Conservation (phyloP, 768 basidiomycete species). For the Tulasnella sp. region DNA sequence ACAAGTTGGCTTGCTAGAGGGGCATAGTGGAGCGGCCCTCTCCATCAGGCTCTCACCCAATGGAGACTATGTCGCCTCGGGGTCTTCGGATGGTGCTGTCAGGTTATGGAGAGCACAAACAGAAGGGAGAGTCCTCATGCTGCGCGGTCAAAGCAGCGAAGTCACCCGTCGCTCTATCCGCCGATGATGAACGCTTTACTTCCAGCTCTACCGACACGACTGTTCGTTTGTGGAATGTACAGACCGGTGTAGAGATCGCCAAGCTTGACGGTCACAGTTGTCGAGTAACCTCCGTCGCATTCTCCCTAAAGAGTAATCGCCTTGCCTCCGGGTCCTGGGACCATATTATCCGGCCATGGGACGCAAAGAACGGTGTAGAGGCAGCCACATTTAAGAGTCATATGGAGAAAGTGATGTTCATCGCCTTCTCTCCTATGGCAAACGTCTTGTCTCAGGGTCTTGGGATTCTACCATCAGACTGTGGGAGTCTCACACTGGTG, state of each 20-base stretch:
- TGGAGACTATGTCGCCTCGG: no score
- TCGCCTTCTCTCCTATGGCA: not conserved
- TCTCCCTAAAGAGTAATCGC: not conserved
- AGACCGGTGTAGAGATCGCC: not conserved
- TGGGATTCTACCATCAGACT: not conserved
- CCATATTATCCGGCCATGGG: not conserved
- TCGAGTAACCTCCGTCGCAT: not conserved
- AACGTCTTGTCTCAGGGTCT: not conserved
- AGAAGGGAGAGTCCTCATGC: no score
- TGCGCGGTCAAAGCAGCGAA: no score
- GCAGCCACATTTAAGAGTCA: not conserved
- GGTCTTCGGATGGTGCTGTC: no score
- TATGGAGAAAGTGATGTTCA: not conserved
- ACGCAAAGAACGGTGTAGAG: not conserved
- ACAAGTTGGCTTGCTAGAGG: no score
- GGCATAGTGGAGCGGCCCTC: no score
- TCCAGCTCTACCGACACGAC: conserved; percentile 9
- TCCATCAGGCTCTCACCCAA: no score
- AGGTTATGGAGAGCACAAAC: no score
- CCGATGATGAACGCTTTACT: not conserved
- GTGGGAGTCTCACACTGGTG: not conserved
- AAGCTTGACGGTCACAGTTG: not conserved
- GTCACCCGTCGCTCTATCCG: not conserved
- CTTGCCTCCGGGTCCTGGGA: not conserved
- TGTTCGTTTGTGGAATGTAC: conserved; percentile 1